Evolutionary conservation across 2,329 filamentous ascomycete genomes (phyloP).

Genomic region (Gliomastix tumulicola): DNA sequence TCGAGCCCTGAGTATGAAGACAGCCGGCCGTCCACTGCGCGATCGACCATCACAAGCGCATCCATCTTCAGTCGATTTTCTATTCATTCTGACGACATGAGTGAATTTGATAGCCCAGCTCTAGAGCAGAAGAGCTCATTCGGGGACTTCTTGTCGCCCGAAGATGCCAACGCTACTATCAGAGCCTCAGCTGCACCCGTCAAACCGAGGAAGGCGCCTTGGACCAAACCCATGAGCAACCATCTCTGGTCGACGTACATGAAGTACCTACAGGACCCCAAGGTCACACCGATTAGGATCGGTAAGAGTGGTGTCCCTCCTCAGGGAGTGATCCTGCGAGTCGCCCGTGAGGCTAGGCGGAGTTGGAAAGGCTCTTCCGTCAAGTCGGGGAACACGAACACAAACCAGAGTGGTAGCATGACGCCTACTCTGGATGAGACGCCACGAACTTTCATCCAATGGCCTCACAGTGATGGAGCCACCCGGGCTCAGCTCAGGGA

Average conservation of each 20-base stretch:
- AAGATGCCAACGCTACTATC: constrained; percentile 23
- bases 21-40: constrained; percentile 52
- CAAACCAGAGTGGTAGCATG: constrained; percentile 40
- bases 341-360: constrained; percentile 58
- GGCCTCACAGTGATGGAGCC: constrained; percentile 58
- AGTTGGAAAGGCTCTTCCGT: constrained; percentile 58
- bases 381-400: constrained; percentile 18
- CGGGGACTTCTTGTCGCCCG: constrained; percentile 12
- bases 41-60: constrained; percentile 50
- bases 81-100: constrained; percentile 46
- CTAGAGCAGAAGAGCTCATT: constrained; percentile 16
- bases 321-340: constrained; percentile 56
- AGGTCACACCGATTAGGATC: constrained; percentile 58
- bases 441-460: constrained; percentile 44
- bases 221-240: constrained; percentile 58
- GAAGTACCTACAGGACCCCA: constrained; percentile 59
- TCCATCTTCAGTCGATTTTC: constrained; percentile 53
- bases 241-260: constrained; percentile 62
- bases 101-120: constrained; percentile 44
- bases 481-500: constrained; percentile 57
- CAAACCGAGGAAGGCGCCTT: constrained; percentile 44
- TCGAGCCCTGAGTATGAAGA: constrained; percentile 53
- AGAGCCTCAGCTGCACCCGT: constrained; percentile 12
- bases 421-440: constrained; percentile 47
- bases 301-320: constrained; percentile 59